Base-by-base conservation (phyloP, 495 filamentous ascomycete genomes). In the Hypomontagnella monticulosa region DNA sequence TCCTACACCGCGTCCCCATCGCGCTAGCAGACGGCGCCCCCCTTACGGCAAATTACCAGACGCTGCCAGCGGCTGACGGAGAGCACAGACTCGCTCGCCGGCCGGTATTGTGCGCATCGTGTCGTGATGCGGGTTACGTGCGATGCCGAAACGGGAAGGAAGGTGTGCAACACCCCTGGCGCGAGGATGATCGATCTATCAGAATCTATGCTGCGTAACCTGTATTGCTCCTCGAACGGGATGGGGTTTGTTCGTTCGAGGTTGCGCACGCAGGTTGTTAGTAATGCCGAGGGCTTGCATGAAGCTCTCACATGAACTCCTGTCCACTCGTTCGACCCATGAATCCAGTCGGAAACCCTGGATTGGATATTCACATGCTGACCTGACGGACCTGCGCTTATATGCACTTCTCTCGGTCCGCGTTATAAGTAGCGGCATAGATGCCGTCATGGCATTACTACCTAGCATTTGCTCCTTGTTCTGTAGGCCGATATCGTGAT, bases 91-190 rank as follows among this genome's bases (percentile, higher is more conserved):
- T 27, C 23, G 23, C 23, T 27, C 23, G 23, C 23, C 23, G 23
- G 23, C 23, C 23, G 23, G 23, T 27, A 27, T 2, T 27, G 23
- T 27, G 23, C 23, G 23, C 23, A 27, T 27, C 23, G 2, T 27
- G 23, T 27, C 23, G 23, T 3, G 23, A 27, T 27, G 6, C 23
- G 23, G 23, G 14, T 38, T 52, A 12, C 15, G 37, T 37, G 33
- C 16, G 41, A 19, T 57, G 23, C 61, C 61, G 15, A 67, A 67
- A 63, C 27, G 42, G 65, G 65, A 68, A 68, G 59, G 65, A 43
- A 54, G 46, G 23, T 43, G 14, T 38, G 12, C 41, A 15, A 42
- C 33, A n/a, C 44, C 61, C 38, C 30, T 38, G 38, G 14, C 38
- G 14, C 38, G 40, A 20, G 27, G 5, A n/a, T 32, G 14, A 20